A percentile compares a stretch with the other conserved stretches of the same genome.
Conservation (phyloP, 768 basidiomycete species). For the Lepiota brunneoincarnata region DNA sequence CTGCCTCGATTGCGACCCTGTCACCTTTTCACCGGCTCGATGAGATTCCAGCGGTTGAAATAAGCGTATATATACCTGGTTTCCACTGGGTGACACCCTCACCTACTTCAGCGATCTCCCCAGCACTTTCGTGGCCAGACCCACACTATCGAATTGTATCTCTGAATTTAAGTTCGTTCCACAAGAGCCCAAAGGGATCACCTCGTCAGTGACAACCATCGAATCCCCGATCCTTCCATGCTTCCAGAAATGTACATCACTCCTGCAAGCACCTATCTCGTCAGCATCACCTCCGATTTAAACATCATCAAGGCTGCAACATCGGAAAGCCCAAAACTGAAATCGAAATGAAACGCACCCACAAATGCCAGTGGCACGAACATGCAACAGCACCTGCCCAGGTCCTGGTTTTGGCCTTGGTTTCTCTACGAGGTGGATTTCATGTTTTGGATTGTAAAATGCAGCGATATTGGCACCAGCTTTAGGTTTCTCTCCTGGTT, state of each 20-base stretch:
- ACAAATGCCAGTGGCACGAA: constrained; percentile 68
- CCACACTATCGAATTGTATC: constrained; percentile 43
- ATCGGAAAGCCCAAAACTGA: not conserved
- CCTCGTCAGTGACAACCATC: constrained; percentile 70
- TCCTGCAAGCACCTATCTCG: constrained; percentile 34
- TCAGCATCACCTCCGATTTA: not conserved
- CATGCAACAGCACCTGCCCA: constrained; percentile 65
- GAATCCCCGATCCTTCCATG: constrained; percentile 67
- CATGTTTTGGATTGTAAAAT: constrained; percentile 61
- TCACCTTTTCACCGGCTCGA: constrained; percentile 38
- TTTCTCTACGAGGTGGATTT: constrained; percentile 67
- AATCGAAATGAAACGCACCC: constrained; percentile 39
- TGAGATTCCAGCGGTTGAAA: not conserved
- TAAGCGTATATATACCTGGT: constrained; percentile 34
- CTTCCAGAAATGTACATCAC: constrained; percentile 74
- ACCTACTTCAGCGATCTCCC: constrained; percentile 61
- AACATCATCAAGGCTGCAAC: too few relatives aligned
- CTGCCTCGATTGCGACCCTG: constrained; percentile 67
- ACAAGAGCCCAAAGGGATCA: constrained; percentile 16
- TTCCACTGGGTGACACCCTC: constrained; percentile 69
- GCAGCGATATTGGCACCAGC: constrained; percentile 56
- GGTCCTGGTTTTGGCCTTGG: constrained; percentile 57
- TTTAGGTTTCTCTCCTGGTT: constrained; percentile 45
- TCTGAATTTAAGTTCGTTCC: too few relatives aligned
- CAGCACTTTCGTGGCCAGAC: constrained; percentile 70